Percentiles rank a stretch among this genome's conserved stretches.
phyloP scores from a whole-genome alignment of 768 basidiomycete genomes.

The Collybia nuda region DNA sequence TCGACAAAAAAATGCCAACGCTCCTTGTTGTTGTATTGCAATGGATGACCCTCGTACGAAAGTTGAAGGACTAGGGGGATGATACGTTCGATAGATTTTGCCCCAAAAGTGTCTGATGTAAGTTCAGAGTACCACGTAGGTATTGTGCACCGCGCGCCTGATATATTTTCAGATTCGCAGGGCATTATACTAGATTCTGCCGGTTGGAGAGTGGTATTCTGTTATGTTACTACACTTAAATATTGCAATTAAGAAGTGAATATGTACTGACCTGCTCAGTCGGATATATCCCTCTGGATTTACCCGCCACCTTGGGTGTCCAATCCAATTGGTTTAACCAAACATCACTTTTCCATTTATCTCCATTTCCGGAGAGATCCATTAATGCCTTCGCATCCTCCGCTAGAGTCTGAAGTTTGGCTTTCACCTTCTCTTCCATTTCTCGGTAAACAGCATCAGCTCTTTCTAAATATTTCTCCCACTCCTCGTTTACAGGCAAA shows the following conservation, averaged over 20 bases:
- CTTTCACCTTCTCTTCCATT: constrained; percentile 76
- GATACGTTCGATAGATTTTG: constrained; percentile 45
- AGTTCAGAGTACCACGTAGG: constrained; percentile 64
- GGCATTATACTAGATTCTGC: not conserved
- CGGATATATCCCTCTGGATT: constrained; percentile 59
- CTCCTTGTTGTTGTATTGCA: constrained; percentile 51
- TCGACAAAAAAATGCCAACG: constrained; percentile 65
- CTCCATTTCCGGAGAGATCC: constrained; percentile 20
- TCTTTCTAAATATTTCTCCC: constrained; percentile 78
- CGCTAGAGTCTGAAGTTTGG: constrained; percentile 66
- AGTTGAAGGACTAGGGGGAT: constrained; percentile 70
- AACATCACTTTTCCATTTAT: constrained; percentile 66
- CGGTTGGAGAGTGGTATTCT: not conserved
- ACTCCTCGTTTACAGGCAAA: constrained; percentile 85
- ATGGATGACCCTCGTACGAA: constrained; percentile 58
- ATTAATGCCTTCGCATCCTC: constrained; percentile 66
- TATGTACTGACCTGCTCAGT: constrained; percentile 19
- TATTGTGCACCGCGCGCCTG: constrained; percentile 14
- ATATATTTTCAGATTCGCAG: not conserved
- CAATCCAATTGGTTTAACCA: constrained; percentile 95
- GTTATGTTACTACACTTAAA: not conserved
- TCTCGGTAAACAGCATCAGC: constrained; percentile 75
- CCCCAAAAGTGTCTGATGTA: constrained; percentile 37
- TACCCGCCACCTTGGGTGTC: constrained; percentile 81
- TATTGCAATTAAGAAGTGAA: not conserved